Conservation (phyloP, 768 basidiomycete genomes). For the Cubamyces lactineus region DNA sequence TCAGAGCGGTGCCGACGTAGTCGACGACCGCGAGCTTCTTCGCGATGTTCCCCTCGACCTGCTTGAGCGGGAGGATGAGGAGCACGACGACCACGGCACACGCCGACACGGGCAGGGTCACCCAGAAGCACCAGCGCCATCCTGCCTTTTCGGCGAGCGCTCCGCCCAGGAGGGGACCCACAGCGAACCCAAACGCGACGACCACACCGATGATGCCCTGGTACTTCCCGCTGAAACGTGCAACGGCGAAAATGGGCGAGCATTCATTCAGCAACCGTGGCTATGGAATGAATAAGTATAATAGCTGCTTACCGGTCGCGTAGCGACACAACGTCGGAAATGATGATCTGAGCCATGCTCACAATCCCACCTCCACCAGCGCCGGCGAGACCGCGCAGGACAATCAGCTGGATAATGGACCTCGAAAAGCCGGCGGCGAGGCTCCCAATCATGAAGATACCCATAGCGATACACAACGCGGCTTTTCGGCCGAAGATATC, state of each 20-base stretch:
- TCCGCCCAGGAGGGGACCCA: conserved; percentile 73
- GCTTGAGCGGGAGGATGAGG: conserved; percentile 69
- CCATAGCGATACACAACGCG: conserved; percentile 58
- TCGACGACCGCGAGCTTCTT: conserved; percentile 71
- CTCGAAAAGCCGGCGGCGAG: conserved; percentile 68
- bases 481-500: conserved; percentile 72
- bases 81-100: conserved; percentile 57
- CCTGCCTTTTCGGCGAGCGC: conserved; percentile 60
- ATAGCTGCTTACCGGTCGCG: conserved; percentile 54
- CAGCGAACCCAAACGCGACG: conserved; percentile 61
- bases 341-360: conserved; percentile 70
- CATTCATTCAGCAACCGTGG: not conserved
- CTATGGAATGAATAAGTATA: not conserved
- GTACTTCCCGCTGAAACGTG: conserved; percentile 62
- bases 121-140: conserved; percentile 83
- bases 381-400: conserved; percentile 69
- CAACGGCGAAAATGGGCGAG: too few relatives aligned
- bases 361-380: conserved; percentile 73
- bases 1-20: conserved; percentile 61
- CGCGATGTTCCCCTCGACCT: conserved; percentile 62
- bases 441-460: conserved; percentile 68
- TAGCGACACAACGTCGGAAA: conserved; percentile 72
- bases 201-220: conserved; percentile 72
- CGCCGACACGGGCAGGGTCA: conserved; percentile 64
- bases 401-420: conserved; percentile 67